Conservation (phyloP, 106 monocot species). For the Chionographis japonica region DNA sequence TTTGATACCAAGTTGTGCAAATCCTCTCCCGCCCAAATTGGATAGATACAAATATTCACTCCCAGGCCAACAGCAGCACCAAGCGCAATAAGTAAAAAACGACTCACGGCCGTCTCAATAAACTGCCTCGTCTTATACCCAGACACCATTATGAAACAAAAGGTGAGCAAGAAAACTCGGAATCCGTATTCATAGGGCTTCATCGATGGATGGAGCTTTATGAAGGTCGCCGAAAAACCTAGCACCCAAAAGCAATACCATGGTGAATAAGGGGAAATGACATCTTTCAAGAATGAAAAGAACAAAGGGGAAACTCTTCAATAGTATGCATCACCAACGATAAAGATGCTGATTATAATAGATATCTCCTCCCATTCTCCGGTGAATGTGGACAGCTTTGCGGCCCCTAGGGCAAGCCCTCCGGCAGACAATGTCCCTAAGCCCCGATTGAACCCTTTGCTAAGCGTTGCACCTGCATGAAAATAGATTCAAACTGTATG, state of each 20-base stretch:
- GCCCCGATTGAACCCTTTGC: conserved; percentile 83
- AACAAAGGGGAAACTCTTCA: neutral
- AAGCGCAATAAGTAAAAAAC: conserved; percentile 74
- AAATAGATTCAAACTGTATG: neutral
- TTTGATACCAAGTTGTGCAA: conserved; percentile 84
- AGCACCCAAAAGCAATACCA: conserved; percentile 12
- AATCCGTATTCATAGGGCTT: conserved; percentile 96
- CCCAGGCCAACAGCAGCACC: conserved; percentile 78
- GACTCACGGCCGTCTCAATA: conserved; percentile 57
- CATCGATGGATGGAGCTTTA: conserved; percentile 85
- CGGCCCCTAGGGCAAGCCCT: conserved; percentile 60
- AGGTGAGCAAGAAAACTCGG: conserved; percentile 89
- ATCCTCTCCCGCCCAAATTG: conserved; percentile 99
- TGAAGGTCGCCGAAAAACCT: conserved; percentile 69
- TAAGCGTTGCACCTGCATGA: conserved; percentile 73
- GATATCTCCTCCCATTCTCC: conserved; percentile 54
- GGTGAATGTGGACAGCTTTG: conserved; percentile 40
- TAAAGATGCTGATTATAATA: conserved; percentile 62
- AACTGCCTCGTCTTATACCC: conserved; percentile 66
- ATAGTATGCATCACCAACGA: conserved; percentile 35
- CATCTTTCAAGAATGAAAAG: neutral
- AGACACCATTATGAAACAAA: conserved; percentile 75
- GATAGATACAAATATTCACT: conserved; percentile 91
- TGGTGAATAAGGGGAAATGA: neutral
- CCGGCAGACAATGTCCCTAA: conserved; percentile 79